Evolutionary conservation across 2,329 filamentous ascomycete species (phyloP).

Genomic region (Lanzia echinophila): DNA sequence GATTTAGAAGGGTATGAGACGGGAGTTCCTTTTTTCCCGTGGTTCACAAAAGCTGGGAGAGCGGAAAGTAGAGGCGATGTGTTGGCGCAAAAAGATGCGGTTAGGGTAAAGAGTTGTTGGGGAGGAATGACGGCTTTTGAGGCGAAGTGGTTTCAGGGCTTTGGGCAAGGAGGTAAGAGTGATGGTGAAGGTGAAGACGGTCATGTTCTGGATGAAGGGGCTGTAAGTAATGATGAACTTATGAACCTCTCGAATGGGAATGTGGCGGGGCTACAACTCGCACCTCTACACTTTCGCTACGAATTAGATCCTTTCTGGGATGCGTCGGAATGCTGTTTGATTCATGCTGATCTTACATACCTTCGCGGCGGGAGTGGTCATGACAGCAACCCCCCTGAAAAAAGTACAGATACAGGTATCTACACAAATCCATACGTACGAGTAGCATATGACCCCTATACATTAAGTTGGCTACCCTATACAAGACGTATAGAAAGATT

Average conservation of each 20-base stretch:
- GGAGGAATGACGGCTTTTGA: constrained; percentile 67
- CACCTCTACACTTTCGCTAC: constrained; percentile 42
- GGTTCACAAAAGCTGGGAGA: constrained; percentile 49
- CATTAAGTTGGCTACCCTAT: constrained; percentile 35
- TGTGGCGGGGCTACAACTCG: constrained; percentile 7
- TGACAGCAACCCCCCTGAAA: constrained; percentile 14
- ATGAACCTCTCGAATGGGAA: background rate
- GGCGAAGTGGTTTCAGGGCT: constrained; percentile 51
- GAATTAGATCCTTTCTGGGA: constrained; percentile 55
- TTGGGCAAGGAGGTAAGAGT: no score
- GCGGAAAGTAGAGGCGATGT: constrained; percentile 55
- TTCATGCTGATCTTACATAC: constrained; percentile 41
- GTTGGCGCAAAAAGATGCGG: constrained; percentile 52
- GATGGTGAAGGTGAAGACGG: no score
- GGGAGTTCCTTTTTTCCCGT: constrained; percentile 61
- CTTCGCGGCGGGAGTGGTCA: constrained; percentile 9
- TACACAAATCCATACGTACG: constrained; percentile 72
- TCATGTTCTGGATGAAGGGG: no score
- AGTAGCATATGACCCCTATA: constrained; percentile 60
- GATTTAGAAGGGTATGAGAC: constrained; percentile 58
- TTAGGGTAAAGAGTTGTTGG: constrained; percentile 69
- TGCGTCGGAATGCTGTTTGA: constrained; percentile 58
- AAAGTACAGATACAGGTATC: constrained; percentile 44
- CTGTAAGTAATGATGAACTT: no score
- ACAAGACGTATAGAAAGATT: background rate